Evolutionary conservation across 768 basidiomycete genomes (phyloP), one percentile per base, ranked within the genome.

Genomic region (Macrocybe gigantea): DNA sequence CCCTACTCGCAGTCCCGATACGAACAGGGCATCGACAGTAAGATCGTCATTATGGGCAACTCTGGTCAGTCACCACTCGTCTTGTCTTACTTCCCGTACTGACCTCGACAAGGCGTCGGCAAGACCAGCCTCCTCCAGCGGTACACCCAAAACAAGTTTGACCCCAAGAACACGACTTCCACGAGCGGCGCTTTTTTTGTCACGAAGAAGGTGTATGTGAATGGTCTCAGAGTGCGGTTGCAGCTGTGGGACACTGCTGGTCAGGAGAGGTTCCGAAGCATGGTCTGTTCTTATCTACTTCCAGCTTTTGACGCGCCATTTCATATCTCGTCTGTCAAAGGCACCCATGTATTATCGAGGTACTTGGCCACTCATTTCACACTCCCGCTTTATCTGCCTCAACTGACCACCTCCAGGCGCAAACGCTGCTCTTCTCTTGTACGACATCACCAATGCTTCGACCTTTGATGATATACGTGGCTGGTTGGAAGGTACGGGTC

Each of bases 281-380:
- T 93, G 88, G 88, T 88, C 51, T 38, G 80, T 22, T 22, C 22
- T 22, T 68, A 49, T 47, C 50, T 42, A 53, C 53, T 53, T 38
- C 56, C 49, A 50, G 44, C 37, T 50, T 33, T 45, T 38, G 29
- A 46, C 38, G 40, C 45, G 41, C 56, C 22, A 22, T 22, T 22
- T 56, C n/a, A 54, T 50, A 49, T 45, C 53, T 55, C 12, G 46
- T 49, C 49, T 39, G 39, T 39, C 39, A 42, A 58, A 91, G 91
- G 93, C 93, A 58, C 91, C 90, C 56, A 93, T 95, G 85, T 95
- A 94, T 73, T 94, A 94, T 77, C 83, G 92, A 69, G 78, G 76
- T 75, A 43, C 37, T 62, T 56, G 1, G 22, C 7, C 44, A 41
- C 48, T 47, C 36, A 43, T 53, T 53, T 39, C 35, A 54, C 55